Evolutionary conservation across 2,329 filamentous ascomycete species (phyloP), one percentile per base, ranked within the genome.

Genomic region (Tolypocladium endophyticum): DNA sequence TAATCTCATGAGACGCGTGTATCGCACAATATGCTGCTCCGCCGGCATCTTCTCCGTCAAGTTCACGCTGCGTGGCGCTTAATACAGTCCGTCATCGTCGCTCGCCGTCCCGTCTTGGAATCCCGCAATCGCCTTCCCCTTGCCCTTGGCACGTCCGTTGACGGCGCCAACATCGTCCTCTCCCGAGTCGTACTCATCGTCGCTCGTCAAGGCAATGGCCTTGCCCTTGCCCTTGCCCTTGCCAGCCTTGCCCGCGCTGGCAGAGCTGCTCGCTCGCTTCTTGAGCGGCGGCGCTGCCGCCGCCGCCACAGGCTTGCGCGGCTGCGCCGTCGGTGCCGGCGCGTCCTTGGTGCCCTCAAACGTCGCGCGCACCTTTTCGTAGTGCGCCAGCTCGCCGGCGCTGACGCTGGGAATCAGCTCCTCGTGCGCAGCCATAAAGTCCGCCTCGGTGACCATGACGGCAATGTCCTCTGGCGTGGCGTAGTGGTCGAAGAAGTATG

Each of bases 321-420:
- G 66, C 63, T 71, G 68, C 23, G 33, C 14, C 35, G 23, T 4
- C 14, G 54, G n/a, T n/a, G 23, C 7, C 36, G 54, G 18, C 23
- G 23, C 36, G 52, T 30, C 41, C 16, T 4, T n/a, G 28, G 47
- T 30, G 39, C 87, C 87, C 70, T 99, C 94, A 69, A 99, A 99
- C 23, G 85, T 83, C 23, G 82, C 85, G 45, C 94, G 81, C 7
- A 99, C 93, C 0, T 83, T 78, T 70, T 96, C 90, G 67, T 97
- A 99, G 71, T 99, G 94, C 55, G 88, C 83, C 47, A 99, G 77
- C 76, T 99, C 94, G 63, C 96, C 93, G 14, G 88, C 87, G 69
- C 91, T 96, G 57, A 99, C 94, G 75, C 88, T 92, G 20, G 92
- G 92, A n/a, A 97, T 87, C 47, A 99, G 81, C 75, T 97, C 94